phyloP scores from a whole-genome alignment of 306 rosid genomes.

The Betula pendula region DNA sequence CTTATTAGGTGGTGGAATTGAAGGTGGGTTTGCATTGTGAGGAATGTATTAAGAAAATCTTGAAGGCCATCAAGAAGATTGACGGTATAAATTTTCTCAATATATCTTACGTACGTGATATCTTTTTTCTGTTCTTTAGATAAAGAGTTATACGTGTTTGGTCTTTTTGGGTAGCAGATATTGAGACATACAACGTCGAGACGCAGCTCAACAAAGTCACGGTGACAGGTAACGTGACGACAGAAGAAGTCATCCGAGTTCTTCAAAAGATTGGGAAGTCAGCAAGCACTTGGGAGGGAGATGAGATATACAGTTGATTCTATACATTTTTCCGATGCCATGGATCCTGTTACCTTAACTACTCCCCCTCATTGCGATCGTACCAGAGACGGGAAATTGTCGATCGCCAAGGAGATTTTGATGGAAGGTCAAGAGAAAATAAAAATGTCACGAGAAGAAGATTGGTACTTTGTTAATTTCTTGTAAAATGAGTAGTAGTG shows the following conservation, averaged over 20 bases:
- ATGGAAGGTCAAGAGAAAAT: not conserved
- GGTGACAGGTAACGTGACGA: slow-evolving; percentile 71
- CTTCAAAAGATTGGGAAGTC: slow-evolving; percentile 67
- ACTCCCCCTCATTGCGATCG: not conserved
- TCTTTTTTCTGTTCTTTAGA: not conserved
- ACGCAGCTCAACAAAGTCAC: slow-evolving; percentile 66
- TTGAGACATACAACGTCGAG: slow-evolving; percentile 75
- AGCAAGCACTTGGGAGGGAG: slow-evolving; percentile 59
- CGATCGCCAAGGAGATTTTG: not conserved
- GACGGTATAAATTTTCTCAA: slow-evolving; percentile 43
- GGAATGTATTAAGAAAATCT: slow-evolving; percentile 85
- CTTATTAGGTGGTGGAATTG: slow-evolving; percentile 72
- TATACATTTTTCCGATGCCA: not conserved
- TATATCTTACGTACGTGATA: not conserved
- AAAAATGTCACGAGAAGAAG: not conserved
- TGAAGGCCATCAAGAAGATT: slow-evolving; percentile 80
- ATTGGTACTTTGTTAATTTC: not conserved
- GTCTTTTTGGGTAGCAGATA: slow-evolving; percentile 44
- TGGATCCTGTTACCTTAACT: not conserved
- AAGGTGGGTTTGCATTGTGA: slow-evolving; percentile 84
- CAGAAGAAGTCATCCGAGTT: slow-evolving; percentile 60
- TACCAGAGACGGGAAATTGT: not conserved
- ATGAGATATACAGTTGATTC: slow-evolving; percentile 26
- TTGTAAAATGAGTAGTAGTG: not conserved
- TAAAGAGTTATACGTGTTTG: not conserved